Evolutionary conservation across 2,329 filamentous ascomycete genomes (phyloP).

Genomic region (Ustilaginoidea virens): DNA sequence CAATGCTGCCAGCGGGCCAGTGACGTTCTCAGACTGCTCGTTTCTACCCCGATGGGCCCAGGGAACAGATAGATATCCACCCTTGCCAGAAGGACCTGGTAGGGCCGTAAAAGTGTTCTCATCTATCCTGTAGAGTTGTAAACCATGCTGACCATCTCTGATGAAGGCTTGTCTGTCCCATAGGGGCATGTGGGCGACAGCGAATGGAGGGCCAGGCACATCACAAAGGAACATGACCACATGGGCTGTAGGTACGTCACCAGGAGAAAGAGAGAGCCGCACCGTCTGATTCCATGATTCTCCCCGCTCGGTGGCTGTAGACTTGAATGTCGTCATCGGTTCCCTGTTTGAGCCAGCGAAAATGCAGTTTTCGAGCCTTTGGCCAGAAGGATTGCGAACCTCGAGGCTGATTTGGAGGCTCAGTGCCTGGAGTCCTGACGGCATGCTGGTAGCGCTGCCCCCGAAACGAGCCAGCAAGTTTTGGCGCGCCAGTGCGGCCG

Average conservation of each 20-base stretch:
- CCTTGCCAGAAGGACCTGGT: conserved; percentile 50
- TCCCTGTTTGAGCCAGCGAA: conserved; percentile 70
- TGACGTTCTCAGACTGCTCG: conserved; percentile 57
- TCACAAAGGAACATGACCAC: conserved; percentile 83
- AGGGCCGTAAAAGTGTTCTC: conserved; percentile 64
- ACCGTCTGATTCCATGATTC: conserved; percentile 82
- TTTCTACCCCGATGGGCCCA: conserved; percentile 59
- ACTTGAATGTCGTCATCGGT: conserved; percentile 74
- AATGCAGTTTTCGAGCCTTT: conserved; percentile 77
- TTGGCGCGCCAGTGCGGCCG: conserved; percentile 65
- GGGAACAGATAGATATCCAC: conserved; percentile 72
- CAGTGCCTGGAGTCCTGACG: conserved; percentile 43
- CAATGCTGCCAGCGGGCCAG: conserved; percentile 66
- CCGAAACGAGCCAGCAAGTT: conserved; percentile 49
- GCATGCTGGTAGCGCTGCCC: conserved; percentile 61
- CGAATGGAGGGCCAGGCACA: conserved; percentile 75
- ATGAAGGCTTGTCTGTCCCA: conserved; percentile 90
- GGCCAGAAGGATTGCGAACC: conserved; percentile 63
- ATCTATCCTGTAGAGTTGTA: conserved; percentile 82
- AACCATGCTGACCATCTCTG: conserved; percentile 64
- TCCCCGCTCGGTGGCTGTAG: conserved; percentile 62
- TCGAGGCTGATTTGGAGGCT: conserved; percentile 85
- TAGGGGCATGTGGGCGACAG: conserved; percentile 80
- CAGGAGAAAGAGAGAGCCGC: conserved; percentile 60
- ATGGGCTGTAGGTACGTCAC: conserved; percentile 71